Conservation (phyloP, 352 stramenopile species). For the Phytophthora melonis region DNA sequence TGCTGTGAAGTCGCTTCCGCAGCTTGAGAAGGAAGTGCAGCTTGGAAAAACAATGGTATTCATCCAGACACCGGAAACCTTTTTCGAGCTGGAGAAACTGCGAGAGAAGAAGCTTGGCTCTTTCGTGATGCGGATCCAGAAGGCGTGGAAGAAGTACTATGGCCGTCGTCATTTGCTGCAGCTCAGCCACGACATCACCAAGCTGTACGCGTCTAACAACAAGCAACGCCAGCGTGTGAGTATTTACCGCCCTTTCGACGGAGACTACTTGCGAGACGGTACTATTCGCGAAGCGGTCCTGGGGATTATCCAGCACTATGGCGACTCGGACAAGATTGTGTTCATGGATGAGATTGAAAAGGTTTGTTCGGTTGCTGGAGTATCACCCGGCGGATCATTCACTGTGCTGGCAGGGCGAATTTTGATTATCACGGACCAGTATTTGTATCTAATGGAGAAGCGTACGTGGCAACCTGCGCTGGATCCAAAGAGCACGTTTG, state of each 20-base stretch:
- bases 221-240: slow-evolving; percentile 88
- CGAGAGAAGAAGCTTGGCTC: slow-evolving; percentile 83
- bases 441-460: slow-evolving; percentile 86
- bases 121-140: slow-evolving; percentile 85
- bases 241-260: slow-evolving; percentile 89
- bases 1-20: slow-evolving; percentile 73
- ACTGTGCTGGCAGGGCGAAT: slow-evolving; percentile 54
- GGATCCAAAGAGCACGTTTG: slow-evolving; percentile 65
- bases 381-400: slow-evolving; percentile 41
- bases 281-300: slow-evolving; percentile 70
- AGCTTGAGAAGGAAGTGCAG: slow-evolving; percentile 87
- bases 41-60: slow-evolving; percentile 93
- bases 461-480: slow-evolving; percentile 62
- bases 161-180: slow-evolving; percentile 84
- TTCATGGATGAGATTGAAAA: slow-evolving; percentile 86
- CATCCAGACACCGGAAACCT: slow-evolving; percentile 90
- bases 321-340: slow-evolving; percentile 85
- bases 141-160: slow-evolving; percentile 84
- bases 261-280: slow-evolving; percentile 82
- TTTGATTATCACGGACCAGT: slow-evolving; percentile 75
- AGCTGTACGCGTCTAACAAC: slow-evolving; percentile 81
- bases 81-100: slow-evolving; percentile 91
- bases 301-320: slow-evolving; percentile 76
- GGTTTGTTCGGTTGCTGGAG: slow-evolving; percentile 38
- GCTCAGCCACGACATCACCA: slow-evolving; percentile 87